Evolutionary conservation across 2,329 filamentous ascomycete genomes (phyloP).

Genomic region (Ascochyta fabae): DNA sequence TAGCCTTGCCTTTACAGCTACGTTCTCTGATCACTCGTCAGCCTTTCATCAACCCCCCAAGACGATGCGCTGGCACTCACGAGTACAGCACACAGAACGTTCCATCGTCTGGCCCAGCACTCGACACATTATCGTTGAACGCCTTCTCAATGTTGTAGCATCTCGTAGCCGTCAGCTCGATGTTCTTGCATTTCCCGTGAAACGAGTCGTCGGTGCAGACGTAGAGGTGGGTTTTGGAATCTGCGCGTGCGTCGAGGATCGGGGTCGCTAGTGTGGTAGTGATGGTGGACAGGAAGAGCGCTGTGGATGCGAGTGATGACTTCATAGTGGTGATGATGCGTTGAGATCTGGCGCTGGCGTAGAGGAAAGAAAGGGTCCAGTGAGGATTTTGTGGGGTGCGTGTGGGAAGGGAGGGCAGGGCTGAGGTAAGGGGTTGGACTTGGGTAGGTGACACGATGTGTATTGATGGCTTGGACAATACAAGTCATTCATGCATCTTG

Average conservation of each 20-base stretch:
- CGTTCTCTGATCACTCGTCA: constrained; percentile 13
- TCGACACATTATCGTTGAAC: constrained; percentile 26
- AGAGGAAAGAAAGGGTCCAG: background rate
- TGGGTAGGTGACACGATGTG: constrained; percentile 1
- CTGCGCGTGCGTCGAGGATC: background rate
- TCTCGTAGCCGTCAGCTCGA: constrained; percentile 14
- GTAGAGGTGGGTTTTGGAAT: constrained; percentile 25
- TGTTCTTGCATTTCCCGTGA: constrained; percentile 25
- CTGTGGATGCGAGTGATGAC: background rate
- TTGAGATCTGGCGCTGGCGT: background rate
- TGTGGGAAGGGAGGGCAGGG: background rate
- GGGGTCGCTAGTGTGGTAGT: background rate
- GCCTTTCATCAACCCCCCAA: background rate
- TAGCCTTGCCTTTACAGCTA: constrained; percentile 25
- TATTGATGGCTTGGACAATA: background rate
- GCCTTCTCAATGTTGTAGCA: constrained; percentile 15
- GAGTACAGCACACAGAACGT: constrained; percentile 32
- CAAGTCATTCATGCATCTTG: background rate
- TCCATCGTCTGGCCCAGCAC: constrained; percentile 28
- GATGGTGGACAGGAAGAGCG: background rate
- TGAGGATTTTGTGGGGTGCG: background rate
- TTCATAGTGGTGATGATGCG: background rate
- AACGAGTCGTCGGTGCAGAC: constrained; percentile 25
- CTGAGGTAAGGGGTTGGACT: constrained; percentile 5
- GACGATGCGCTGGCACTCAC: constrained; percentile 13